Conservation (phyloP, 179 eudicot species). For the Sideroxylon spinosum region DNA sequence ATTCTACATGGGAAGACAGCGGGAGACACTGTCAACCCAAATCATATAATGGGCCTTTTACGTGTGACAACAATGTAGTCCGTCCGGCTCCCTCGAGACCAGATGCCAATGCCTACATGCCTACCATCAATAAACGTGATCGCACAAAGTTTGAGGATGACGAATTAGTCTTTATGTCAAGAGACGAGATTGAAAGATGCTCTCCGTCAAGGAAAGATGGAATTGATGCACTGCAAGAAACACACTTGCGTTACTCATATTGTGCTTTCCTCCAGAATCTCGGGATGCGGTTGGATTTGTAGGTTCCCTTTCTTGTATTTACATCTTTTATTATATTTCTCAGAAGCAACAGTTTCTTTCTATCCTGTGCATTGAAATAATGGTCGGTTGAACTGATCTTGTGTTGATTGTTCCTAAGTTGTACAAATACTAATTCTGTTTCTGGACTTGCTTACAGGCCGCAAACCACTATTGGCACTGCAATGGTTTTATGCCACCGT, state of each 20-base stretch:
- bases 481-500: slow-evolving; percentile 97
- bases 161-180: slow-evolving; percentile 58
- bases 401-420: background rate
- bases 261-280: slow-evolving; percentile 88
- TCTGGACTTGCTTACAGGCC: slow-evolving; percentile 61
- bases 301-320: slow-evolving; percentile 30
- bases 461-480: slow-evolving; percentile 90
- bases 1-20: slow-evolving; percentile 40
- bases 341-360: background rate
- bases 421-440: background rate
- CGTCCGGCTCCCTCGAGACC: slow-evolving; percentile 33
- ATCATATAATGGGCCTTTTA: slow-evolving; percentile 18
- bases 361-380: background rate
- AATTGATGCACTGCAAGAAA: slow-evolving; percentile 72
- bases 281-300: slow-evolving; percentile 78
- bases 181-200: slow-evolving; percentile 78
- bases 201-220: slow-evolving; percentile 99
- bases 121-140: slow-evolving; percentile 54
- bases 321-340: background rate
- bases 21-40: slow-evolving; percentile 31
- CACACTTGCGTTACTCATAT: slow-evolving; percentile 78
- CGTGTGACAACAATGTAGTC: slow-evolving; percentile 20
- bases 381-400: background rate
- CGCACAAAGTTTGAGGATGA: slow-evolving; percentile 57
- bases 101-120: slow-evolving; percentile 34